A percentile compares a stretch with the other conserved stretches of the same genome.
Conservation (phyloP, 805 yeast genomes). For the Zygoascus tannicola region DNA sequence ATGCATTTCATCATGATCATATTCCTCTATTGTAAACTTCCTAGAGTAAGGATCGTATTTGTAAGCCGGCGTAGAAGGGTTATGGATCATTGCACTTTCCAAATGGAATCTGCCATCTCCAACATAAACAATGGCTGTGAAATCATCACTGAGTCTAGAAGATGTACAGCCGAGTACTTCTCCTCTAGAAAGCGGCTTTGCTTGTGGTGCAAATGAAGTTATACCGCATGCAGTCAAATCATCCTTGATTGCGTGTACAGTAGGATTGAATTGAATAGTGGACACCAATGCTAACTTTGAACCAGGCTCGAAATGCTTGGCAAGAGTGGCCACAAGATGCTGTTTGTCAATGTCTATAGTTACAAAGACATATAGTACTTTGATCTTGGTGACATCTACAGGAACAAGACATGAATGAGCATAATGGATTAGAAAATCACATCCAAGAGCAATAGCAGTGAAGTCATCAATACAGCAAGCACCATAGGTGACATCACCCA, state of each 20-base stretch:
- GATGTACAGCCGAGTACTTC: constrained; percentile 97
- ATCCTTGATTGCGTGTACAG: constrained; percentile 68
- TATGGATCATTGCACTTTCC: constrained; percentile 95
- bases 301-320: constrained; percentile 56
- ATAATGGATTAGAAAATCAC: constrained; percentile 92
- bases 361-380: constrained; percentile 90
- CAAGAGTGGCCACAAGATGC: constrained; percentile 70
- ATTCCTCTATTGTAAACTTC: constrained; percentile 80
- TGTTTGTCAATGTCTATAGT: constrained; percentile 80
- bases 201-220: constrained; percentile 76
- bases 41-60: constrained; percentile 93
- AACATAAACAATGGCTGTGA: constrained; percentile 75
- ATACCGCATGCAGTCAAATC: constrained; percentile 41
- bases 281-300: constrained; percentile 77
- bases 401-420: constrained; percentile 98
- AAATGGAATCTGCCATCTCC: constrained; percentile 97
- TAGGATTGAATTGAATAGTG: constrained; percentile 94
- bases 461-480: constrained; percentile 97
- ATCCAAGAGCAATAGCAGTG: constrained; percentile 85
- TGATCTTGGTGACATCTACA: constrained; percentile 80
- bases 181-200: constrained; percentile 86
- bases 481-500: constrained; percentile 99
- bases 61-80: constrained; percentile 84
- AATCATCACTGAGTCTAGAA: constrained; percentile 43
- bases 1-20: constrained; percentile 78